Evolutionary conservation across 1,139 yeast species (phyloP), one percentile per base, ranked within the genome.

Genomic region (Kurtzmaniella quercitrusa): DNA sequence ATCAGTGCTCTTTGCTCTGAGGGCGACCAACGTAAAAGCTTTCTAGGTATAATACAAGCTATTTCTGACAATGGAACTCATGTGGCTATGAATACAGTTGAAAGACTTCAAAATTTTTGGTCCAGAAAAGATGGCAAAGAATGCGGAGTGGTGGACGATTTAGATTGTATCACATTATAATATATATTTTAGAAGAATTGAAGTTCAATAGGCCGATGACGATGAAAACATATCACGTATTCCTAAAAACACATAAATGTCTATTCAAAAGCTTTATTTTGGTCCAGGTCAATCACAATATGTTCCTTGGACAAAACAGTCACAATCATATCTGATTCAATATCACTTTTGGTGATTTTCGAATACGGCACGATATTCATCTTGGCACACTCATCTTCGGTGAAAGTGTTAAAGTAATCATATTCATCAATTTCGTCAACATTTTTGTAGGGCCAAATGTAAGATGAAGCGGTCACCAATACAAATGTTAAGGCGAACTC

Each of bases 391-490:
- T 59, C 63, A 11, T 49, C 53, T 17, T 40, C 42, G 4, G 59
- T 56, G 42, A 47, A 57, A 12, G 57, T 51, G 22, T 50, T 46
- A 41, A 48, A 59, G n/a, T 36, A 34, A 36, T 57, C 62, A 32
- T 44, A 45, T 19, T 49, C 45, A 20, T 51, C 58, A n/a, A 32
- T 38, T 14, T 47, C 42, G 8, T 47, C 50, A 1, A 42, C 26
- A 26, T 44, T 39, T n/a, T 47, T 35, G 22, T 46, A 44, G 3
- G 49, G 47, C 40, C 42, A 44, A 15, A 47, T 7, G 17, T 42
- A 46, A 12, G 38, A 22, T 17, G 32, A 12, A 19, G 16, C 41
- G 21, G 14, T 16, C 16, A 38, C 42, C 38, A 48, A 35, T 14
- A 23, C 17, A 38, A 47, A 48, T 2, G 50, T 42, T 21, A 45